Evolutionary conservation across 2,329 filamentous ascomycete species (phyloP), one percentile per base, ranked within the genome.

Genomic region (Xylariales sp.): DNA sequence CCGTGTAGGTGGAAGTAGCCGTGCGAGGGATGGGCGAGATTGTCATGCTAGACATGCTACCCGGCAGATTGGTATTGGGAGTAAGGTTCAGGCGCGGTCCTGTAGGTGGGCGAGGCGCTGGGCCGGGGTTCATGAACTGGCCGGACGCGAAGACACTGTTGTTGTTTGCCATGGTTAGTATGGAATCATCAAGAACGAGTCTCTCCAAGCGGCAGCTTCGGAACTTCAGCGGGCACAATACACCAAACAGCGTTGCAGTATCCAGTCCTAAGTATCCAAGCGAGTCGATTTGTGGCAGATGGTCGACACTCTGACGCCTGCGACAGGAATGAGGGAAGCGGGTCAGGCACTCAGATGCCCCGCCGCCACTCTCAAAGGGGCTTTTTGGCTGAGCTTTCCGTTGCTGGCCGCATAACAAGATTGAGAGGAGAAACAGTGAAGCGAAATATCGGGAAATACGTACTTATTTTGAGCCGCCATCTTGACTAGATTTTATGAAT

Each of bases 51-150:
- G 84, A 84, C 72, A 91, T 88, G 65, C 82, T 89, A 47, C 84
- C 85, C 14, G 84, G 82, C 16, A 87, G 72, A 60, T 82, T 87
- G 54, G 80, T 78, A 60, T 79, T 86, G 47, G 84, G 89, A 31
- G 86, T 88, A 46, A 94, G 75, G 55, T 83, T 82, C 52, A 95
- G 79, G 58, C 87, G 84, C 46, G 89, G 87, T 58, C 93, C 87
- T 46, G 78, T 83, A 15, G 91, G 93, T 46, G 93, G 91, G 56
- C 86, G 84, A 51, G 93, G 93, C 52, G 93, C 91, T 54, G 93
- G 91, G 51, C 93, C 89, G 48, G 93, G 89, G 65, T 97, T 97
- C 86, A 97, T 94, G 70, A 97, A 97, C 64, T 82, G 78, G 55
- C 73, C 77, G 50, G 71, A 69, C 31, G 75, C 67, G 58, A 81